Conservation (phyloP, 257 asterid species). For the Fraxinus quadrangulata region DNA sequence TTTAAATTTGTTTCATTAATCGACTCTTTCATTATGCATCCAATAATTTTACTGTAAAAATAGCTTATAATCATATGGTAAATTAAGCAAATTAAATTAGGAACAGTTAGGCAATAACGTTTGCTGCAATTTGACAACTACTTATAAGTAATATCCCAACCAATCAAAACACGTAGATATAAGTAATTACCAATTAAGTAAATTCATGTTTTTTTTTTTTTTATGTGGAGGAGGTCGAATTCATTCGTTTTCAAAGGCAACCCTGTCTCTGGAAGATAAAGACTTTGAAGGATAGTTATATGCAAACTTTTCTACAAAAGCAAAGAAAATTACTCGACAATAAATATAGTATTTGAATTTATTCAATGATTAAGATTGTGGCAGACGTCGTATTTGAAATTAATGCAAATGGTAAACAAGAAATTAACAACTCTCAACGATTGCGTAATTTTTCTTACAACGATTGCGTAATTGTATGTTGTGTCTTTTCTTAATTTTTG, state of each 20-base stretch:
- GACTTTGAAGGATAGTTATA: background rate
- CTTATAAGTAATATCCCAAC: background rate
- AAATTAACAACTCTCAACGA: background rate
- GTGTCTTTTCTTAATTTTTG: too few relatives aligned
- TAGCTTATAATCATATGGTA: background rate
- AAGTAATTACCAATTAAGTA: background rate
- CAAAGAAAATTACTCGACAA: background rate
- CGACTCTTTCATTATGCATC: background rate
- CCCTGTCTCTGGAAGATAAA: background rate
- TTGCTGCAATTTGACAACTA: background rate
- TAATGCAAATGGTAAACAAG: background rate
- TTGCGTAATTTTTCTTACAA: too few relatives aligned
- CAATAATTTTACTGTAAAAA: background rate
- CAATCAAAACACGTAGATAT: background rate
- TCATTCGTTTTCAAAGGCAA: background rate
- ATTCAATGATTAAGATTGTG: background rate
- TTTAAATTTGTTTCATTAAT: background rate
- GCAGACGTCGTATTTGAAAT: background rate
- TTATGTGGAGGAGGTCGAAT: background rate
- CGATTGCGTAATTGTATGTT: too few relatives aligned
- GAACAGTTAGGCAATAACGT: background rate
- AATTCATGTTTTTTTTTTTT: background rate
- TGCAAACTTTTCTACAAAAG: background rate
- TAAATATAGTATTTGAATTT: background rate
- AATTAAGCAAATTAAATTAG: background rate